Base-by-base conservation (phyloP, 2,329 filamentous ascomycete genomes). In the Aspergillus ustus region DNA sequence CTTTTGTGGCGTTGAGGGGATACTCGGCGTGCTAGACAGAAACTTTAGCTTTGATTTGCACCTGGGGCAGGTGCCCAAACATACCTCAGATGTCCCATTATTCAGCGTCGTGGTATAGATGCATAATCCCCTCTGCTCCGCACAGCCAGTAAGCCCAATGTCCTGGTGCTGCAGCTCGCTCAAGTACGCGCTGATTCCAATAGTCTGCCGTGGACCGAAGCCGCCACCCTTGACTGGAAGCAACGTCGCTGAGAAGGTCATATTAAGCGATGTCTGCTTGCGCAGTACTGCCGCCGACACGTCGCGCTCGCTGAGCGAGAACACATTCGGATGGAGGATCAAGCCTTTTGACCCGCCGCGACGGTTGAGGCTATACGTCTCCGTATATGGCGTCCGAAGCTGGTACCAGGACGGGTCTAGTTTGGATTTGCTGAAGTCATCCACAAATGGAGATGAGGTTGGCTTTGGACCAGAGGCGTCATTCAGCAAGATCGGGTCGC, bases 231-330 rank as follows among this genome's bases (percentile, higher is more conserved):
- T 20, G 0, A 44, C 19, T 4, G 59, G 59, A 7, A 61, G 37
- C 34, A 57, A 25, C 7, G 48, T 51, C 3, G 59, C 49, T 2
- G 19, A 22, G 29, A 61, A 57, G 2, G 53, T 61, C 48, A 57
- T 61, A 28, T 61, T 61, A 2, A 61, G 40, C 20, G 53, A 57
- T 11, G 17, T 44, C 37, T 61, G 53, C 11, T 57, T 61, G 22
- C 59, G 44, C 9, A 57, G 8, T n/a, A 61, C 40, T 2, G 59
- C 59, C 5, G 53, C 59, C 6, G 59, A 53, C 2, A 44, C 28
- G 34, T 61, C 59, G 8, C 59, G 28, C 1, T 61, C 59, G 34
- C 59, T 57, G 11, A 61, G 48, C 1, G 53, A 44, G 29, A 45
- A 61, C 4, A 52, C 48, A 22, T 61, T 61, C n/a, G 59, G 59